These are phyloP conservation scores for Cunninghamia lanceolata DNA, from an alignment of 75 land plant genomes.

Conservation along the genomic window DNA sequence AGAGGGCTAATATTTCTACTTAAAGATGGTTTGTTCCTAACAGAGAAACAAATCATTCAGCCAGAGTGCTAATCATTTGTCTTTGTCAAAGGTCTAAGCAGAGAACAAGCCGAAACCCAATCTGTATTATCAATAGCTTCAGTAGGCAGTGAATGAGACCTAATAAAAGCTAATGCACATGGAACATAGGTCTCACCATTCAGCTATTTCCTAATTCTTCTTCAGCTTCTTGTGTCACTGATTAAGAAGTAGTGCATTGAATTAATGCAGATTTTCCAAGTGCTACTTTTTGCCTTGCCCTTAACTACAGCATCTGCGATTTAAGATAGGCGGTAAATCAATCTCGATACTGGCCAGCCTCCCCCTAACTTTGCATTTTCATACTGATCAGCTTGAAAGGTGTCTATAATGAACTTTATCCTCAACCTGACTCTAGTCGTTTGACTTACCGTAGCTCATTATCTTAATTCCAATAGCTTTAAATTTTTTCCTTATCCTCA, in stretches of 20 bases:
- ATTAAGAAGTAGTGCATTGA: not conserved
- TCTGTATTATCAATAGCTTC: not conserved
- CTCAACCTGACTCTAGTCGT: not conserved
- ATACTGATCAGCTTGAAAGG: not conserved
- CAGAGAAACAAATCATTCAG: not conserved
- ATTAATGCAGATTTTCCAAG: not conserved
- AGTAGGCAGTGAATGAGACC: not conserved
- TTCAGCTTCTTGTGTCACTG: not conserved
- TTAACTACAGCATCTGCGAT: not conserved
- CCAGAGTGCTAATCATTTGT: not conserved
- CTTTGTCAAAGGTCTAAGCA: not conserved
- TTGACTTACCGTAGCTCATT: not conserved
- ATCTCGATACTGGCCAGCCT: too few relatives aligned
- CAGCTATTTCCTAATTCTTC: not conserved
- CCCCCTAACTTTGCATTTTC: not conserved
- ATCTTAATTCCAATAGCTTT: not conserved
- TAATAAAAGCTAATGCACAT: not conserved
- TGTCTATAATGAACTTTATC: not conserved
- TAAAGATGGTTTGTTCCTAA: not conserved
- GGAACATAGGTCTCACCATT: not conserved
- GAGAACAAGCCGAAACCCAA: not conserved
- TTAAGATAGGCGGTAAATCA: not conserved
- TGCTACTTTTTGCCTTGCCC: not conserved
- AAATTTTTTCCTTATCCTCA: not conserved
- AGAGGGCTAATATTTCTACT: not conserved